Evolutionary conservation across 495 filamentous ascomycete genomes (phyloP).

Genomic region (Choiromyces venosus): DNA sequence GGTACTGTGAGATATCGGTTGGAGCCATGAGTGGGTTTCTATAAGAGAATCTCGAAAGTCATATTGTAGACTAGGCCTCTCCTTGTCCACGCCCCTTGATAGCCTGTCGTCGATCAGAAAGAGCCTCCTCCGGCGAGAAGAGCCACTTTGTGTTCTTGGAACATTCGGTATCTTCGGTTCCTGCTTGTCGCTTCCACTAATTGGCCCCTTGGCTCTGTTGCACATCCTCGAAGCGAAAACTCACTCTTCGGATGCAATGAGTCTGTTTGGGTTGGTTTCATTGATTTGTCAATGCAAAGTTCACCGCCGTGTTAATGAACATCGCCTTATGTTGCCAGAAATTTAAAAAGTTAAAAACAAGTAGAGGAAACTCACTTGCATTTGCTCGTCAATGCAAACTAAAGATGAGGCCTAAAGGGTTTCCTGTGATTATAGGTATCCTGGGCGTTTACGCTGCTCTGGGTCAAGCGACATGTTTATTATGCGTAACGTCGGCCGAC

Average conservation of each 20-base stretch:
- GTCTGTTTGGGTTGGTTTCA: background rate
- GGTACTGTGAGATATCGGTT: background rate
- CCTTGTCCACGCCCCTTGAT: background rate
- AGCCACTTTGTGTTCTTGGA: background rate
- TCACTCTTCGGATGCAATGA: background rate
- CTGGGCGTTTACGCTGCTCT: background rate
- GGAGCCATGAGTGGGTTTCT: constrained; percentile 1
- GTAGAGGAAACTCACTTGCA: background rate
- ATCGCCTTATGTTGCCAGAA: background rate
- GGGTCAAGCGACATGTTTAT: background rate
- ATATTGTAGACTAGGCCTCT: background rate
- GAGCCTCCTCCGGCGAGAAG: background rate
- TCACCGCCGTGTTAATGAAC: background rate
- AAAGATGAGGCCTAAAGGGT: background rate
- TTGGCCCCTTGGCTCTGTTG: background rate
- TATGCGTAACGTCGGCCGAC: background rate
- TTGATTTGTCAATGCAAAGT: background rate
- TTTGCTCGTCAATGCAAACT: background rate
- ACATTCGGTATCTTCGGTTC: background rate
- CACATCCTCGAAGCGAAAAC: background rate
- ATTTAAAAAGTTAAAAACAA: background rate
- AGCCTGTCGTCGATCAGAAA: background rate
- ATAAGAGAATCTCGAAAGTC: background rate
- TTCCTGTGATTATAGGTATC: background rate
- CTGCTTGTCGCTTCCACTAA: background rate